Conservation (phyloP, 306 rosid genomes). For the Castanea mollissima region DNA sequence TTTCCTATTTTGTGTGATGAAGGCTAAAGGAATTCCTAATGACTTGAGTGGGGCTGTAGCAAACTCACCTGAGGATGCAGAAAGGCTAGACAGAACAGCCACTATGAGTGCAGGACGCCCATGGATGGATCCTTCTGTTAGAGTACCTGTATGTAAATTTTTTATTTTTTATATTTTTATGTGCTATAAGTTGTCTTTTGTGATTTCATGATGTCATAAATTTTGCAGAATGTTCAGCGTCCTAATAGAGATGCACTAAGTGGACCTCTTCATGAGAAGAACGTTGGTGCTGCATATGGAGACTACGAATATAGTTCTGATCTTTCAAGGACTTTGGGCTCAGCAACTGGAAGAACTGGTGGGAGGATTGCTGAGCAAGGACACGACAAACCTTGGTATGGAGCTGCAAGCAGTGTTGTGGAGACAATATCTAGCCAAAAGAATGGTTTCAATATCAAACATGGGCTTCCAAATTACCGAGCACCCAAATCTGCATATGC, state of each 20-base stretch:
- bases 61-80: constrained; percentile 47
- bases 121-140: constrained; percentile 61
- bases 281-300: constrained; percentile 37
- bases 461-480: constrained; percentile 42
- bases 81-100: constrained; percentile 47
- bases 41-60: constrained; percentile 46
- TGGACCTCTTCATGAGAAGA: constrained; percentile 61
- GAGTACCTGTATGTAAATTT: constrained; percentile 49
- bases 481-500: constrained; percentile 51
- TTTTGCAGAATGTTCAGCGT: constrained; percentile 66
- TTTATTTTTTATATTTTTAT: not conserved
- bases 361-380: constrained; percentile 54
- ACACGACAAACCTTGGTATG: constrained; percentile 56
- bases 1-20: constrained; percentile 22
- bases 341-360: constrained; percentile 38
- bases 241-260: constrained; percentile 39
- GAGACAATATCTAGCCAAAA: constrained; percentile 58
- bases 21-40: constrained; percentile 60
- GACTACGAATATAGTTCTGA: constrained; percentile 53
- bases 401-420: constrained; percentile 40
- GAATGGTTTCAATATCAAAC: constrained; percentile 58
- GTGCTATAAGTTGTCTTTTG: constrained; percentile 3
- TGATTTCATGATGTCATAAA: constrained; percentile 25
- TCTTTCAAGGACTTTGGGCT: constrained; percentile 46
- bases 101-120: constrained; percentile 51